phyloP scores from a whole-genome alignment of 2,329 filamentous ascomycete species.

The Alternaria novae-zelandiae region DNA sequence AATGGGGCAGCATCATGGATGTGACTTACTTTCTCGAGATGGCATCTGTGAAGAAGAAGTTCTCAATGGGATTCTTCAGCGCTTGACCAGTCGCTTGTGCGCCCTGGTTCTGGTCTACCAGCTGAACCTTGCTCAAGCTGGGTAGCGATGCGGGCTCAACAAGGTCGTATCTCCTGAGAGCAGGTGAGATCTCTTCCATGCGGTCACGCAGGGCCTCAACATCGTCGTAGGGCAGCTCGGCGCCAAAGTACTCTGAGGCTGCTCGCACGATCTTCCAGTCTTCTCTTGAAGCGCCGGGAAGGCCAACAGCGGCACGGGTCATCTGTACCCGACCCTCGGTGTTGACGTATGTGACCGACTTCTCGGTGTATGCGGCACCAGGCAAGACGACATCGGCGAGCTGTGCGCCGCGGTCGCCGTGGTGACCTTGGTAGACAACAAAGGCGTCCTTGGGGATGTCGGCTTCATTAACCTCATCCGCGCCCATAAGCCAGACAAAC shows the following conservation, averaged over 20 bases:
- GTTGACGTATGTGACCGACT: slow-evolving; percentile 95
- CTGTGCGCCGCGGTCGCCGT: slow-evolving; percentile 91
- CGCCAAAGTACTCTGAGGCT: slow-evolving; percentile 86
- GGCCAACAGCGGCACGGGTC: slow-evolving; percentile 84
- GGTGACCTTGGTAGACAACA: slow-evolving; percentile 96
- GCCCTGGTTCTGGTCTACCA: slow-evolving; percentile 96
- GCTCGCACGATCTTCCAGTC: slow-evolving; percentile 99
- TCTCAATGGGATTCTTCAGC: slow-evolving; percentile 85
- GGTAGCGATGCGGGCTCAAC: slow-evolving; percentile 78
- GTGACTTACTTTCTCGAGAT: slow-evolving; percentile 87
- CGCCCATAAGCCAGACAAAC: slow-evolving; percentile 95
- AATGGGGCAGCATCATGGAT: no score
- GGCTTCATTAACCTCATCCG: slow-evolving; percentile 83
- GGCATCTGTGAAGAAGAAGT: slow-evolving; percentile 98
- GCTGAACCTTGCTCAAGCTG: slow-evolving; percentile 86
- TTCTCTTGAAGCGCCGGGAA: slow-evolving; percentile 87
- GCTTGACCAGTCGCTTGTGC: slow-evolving; percentile 72
- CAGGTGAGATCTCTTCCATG: slow-evolving; percentile 93
- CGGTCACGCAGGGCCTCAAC: slow-evolving; percentile 87
- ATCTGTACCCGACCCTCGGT: slow-evolving; percentile 96
- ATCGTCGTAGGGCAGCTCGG: slow-evolving; percentile 89
- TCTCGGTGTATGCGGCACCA: slow-evolving; percentile 95
- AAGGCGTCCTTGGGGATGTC: slow-evolving; percentile 97
- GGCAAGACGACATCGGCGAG: slow-evolving; percentile 93
- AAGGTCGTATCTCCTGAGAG: slow-evolving; percentile 87